Percentiles rank a stretch among this genome's conserved stretches.
phyloP scores from a whole-genome alignment of 495 filamentous ascomycete genomes.

The Hypoxylon rickii region DNA sequence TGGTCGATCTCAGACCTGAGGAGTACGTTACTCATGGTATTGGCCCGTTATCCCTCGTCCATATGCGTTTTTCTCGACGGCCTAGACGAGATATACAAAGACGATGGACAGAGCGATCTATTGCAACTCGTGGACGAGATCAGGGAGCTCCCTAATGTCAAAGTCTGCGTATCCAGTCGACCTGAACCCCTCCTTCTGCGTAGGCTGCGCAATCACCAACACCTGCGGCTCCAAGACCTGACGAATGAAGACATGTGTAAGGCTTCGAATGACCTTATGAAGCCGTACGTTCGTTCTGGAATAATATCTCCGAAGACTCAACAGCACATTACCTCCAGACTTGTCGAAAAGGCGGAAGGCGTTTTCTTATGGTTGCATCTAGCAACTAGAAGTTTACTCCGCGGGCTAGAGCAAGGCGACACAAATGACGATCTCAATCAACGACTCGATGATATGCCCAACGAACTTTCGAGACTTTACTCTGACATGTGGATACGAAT shows the following conservation, averaged over 20 bases:
- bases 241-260: conserved; percentile 17
- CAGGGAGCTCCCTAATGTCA: conserved; percentile 8
- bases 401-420: conserved; percentile 1
- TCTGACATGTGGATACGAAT: conserved; percentile 12
- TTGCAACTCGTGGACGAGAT: neutral
- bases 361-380: conserved; percentile 33
- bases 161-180: conserved; percentile 21
- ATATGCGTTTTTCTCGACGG: conserved; percentile 13
- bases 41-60: conserved; percentile 1
- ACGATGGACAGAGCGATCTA: neutral
- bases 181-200: conserved; percentile 1
- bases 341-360: conserved; percentile 17
- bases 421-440: neutral
- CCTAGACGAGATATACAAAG: conserved; percentile 10
- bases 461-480: conserved; percentile 1
- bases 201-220: conserved; percentile 1
- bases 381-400: conserved; percentile 12
- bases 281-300: neutral
- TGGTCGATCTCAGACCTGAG: neutral
- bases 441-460: conserved; percentile 8
- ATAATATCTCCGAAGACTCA: neutral
- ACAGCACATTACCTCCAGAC: neutral
- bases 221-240: conserved; percentile 20
- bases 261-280: neutral
- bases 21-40: neutral